Base-by-base conservation (phyloP, 2,329 filamentous ascomycete genomes). In the Clarireedia homoeocarpa region DNA sequence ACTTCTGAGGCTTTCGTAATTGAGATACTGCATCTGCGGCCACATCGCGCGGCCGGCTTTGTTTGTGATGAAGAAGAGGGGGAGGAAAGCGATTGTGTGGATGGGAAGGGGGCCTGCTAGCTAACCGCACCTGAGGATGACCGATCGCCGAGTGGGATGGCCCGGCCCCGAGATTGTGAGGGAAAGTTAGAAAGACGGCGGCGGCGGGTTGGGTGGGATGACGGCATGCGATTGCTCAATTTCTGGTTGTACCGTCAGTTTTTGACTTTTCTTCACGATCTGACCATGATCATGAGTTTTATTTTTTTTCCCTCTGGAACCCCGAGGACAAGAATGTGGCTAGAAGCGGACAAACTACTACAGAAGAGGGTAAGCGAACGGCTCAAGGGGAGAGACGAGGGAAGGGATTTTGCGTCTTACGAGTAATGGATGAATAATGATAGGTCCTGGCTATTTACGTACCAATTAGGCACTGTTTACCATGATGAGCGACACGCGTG, bases 401-500 rank as follows among this genome's bases (percentile, higher is more conserved):
- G 15, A 42, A 17, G 15, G 39, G 39, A 5, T 9, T 42, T 42
- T 42, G 39, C 14, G 15, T 42, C 39, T 2, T 42, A 42, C 17
- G 15, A 42, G 9, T 34, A 34, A 34, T 34, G 30, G 30, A 34
- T 34, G 30, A 46, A 15, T 17, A 17, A 46, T 46, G 24, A 46
- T n/a, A 14, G 12, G 17, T n/a, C 6, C 42, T 34, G 30, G 30
- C 30, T 34, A 34, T 34, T 34, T 14, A 34, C 30, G 10, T 34
- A 34, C 30, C 30, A 12, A 34, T 34, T 14, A 34, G 30, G 30
- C 10, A 34, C 30, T 34, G 30, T 34, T 34, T 34, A 34, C 39
- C 39, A 42, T 45, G 42, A 5, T 42, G 57, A 58, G 50, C 44
- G 45, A 54, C 34, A 56, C 59, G 55, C 61, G 59, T 62, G 59